Base-by-base conservation (phyloP, 2,329 filamentous ascomycete genomes). In the Colletotrichum horii region DNA sequence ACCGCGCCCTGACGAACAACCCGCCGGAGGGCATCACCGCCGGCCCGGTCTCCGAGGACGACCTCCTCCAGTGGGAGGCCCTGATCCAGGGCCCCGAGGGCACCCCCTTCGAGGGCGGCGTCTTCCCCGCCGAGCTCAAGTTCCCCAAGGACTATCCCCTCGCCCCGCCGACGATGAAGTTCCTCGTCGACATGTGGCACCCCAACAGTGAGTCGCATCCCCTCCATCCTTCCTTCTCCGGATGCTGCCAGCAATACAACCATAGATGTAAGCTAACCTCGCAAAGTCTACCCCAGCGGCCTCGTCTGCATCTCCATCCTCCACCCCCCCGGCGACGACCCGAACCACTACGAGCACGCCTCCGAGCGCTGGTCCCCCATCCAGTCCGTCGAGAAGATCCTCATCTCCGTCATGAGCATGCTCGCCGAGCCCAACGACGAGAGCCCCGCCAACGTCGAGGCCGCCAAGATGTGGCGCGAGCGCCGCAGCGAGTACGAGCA, bases 291-390 rank as follows among this genome's bases (percentile, higher is more conserved):
- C 84, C 91, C 94, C 19, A 96, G 94, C 83, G 96, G 96, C 78
- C 91, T 96, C 22, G 97, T 98, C 80, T 98, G 96, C 88, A 98
- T 98, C 82, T 98, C 95, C n/a, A 98, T 98, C 87, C 93, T 98
- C 3, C 96, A 98, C 85, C 94, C 96, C 4, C 96, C 96, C 4
- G 96, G 97, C 81, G 96, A 98, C 86, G 96, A 98, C 85, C 97
- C 97, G 70, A 98, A 98, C 87, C 96, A 98, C 88, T 98, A 98
- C 90, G 96, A 98, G 86, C 95, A 96, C 80, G 96, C 97, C 9
- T 96, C 94, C 2, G 97, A 98, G 88, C 93, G 96, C 78, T 98
- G 96, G 96, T 96, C 94, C 32, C 96, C 96, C 15, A 98, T 98
- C 77, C 97, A 98, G 87, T 97, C 94, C 75, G 96, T 98, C 79